Evolutionary conservation across 441 rosid genomes (phyloP).

Genomic region (Eutrema salsugineum): DNA sequence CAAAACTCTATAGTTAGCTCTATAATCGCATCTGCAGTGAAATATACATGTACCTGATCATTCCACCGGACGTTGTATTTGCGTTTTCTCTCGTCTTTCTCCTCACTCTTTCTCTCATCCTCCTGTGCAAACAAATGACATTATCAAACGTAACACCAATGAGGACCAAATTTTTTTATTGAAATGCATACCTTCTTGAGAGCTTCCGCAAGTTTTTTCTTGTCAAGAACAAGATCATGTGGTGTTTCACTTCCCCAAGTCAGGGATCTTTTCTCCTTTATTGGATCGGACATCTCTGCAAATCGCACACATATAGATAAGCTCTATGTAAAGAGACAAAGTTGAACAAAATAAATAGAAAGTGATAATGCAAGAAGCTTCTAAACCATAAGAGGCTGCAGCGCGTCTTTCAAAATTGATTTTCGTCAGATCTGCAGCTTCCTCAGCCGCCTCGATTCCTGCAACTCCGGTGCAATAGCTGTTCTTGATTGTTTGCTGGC

Average conservation of each 20-base stretch:
- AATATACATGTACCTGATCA: slow-evolving; percentile 42
- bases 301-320: background rate
- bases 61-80: slow-evolving; percentile 73
- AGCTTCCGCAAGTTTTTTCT: slow-evolving; percentile 54
- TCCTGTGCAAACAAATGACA: slow-evolving; percentile 41
- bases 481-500: slow-evolving; percentile 44
- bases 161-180: background rate
- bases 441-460: slow-evolving; percentile 52
- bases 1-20: background rate
- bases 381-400: slow-evolving; percentile 34
- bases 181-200: slow-evolving; percentile 52
- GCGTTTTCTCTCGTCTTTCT: slow-evolving; percentile 82
- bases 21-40: background rate
- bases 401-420: slow-evolving; percentile 41
- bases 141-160: background rate
- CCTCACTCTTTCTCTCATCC: slow-evolving; percentile 55
- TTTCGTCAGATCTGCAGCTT: slow-evolving; percentile 46
- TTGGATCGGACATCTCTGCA: slow-evolving; percentile 46
- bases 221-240: slow-evolving; percentile 59
- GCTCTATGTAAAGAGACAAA: background rate
- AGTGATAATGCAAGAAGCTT: background rate
- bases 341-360: background rate
- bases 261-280: slow-evolving; percentile 60
- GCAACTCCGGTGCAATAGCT: slow-evolving; percentile 53
- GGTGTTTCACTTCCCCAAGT: slow-evolving; percentile 78